Conservation (phyloP, 345 rosid genomes). For the Brassica carinata region DNA sequence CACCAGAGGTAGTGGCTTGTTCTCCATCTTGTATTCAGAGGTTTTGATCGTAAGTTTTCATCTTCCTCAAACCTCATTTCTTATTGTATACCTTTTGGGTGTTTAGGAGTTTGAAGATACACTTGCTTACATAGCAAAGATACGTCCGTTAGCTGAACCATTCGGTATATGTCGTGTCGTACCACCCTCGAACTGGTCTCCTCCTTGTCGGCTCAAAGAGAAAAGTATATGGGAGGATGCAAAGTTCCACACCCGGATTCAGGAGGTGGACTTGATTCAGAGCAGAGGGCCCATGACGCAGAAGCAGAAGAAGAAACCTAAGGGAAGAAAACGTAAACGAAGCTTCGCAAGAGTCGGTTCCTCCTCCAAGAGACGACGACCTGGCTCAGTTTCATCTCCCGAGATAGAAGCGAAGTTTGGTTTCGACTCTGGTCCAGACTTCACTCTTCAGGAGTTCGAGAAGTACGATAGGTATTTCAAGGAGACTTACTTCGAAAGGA, state of each 20-base stretch:
- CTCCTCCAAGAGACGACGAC: conserved; percentile 39
- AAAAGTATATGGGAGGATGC: conserved; percentile 57
- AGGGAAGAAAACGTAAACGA: conserved; percentile 62
- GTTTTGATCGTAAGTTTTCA: neutral
- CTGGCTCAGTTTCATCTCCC: conserved; percentile 43
- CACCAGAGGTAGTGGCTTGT: conserved; percentile 57
- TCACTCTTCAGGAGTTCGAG: conserved; percentile 71
- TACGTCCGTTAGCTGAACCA: conserved; percentile 61
- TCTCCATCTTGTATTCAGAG: conserved; percentile 1
- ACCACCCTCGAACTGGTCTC: conserved; percentile 79
- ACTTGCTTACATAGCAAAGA: conserved; percentile 70
- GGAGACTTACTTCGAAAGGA: conserved; percentile 56
- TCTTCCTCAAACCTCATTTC: conserved; percentile 11
- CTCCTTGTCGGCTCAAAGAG: conserved; percentile 69
- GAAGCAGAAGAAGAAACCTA: conserved; percentile 49
- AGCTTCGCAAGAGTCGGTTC: conserved; percentile 51
- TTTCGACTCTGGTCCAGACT: conserved; percentile 71
- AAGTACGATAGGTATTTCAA: conserved; percentile 61
- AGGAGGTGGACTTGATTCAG: conserved; percentile 75
- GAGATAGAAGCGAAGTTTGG: conserved; percentile 76
- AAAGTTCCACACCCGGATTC: conserved; percentile 78
- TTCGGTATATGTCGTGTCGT: conserved; percentile 88
- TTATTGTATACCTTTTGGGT: neutral
- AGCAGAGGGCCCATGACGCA: conserved; percentile 73
- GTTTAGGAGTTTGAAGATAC: conserved; percentile 87